Evolutionary conservation across 306 rosid species (phyloP).

Genomic region (Casuarina equisetifolia): DNA sequence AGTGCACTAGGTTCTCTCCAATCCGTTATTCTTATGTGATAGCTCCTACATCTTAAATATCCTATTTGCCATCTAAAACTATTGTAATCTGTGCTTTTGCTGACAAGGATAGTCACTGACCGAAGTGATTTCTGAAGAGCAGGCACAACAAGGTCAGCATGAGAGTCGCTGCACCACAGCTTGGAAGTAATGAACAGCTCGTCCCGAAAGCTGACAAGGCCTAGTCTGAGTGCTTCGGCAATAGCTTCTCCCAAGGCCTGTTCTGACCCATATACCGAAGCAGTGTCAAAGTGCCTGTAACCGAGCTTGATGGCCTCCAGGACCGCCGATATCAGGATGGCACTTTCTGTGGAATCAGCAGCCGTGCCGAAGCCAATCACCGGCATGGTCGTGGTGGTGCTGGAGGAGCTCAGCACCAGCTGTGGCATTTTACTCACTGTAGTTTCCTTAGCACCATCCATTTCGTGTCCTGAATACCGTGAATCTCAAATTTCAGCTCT

Average conservation of each 20-base stretch:
- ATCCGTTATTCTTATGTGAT: too few relatives aligned
- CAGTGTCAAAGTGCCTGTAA: conserved; percentile 15
- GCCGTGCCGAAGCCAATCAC: conserved; percentile 15
- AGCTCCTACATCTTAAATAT: too few relatives aligned
- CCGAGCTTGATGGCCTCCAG: conserved; percentile 10
- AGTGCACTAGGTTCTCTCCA: too few relatives aligned
- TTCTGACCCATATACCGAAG: conserved; percentile 4
- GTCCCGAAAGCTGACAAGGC: conserved; percentile 3
- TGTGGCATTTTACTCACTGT: not conserved
- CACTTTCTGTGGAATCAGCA: not conserved
- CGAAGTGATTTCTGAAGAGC: conserved; percentile 6
- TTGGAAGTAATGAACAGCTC: not conserved
- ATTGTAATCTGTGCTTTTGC: too few relatives aligned
- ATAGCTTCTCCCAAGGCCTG: conserved; percentile 13
- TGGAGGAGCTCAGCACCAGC: conserved; percentile 5
- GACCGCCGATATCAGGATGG: conserved; percentile 1
- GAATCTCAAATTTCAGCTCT: not conserved
- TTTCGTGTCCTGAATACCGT: not conserved
- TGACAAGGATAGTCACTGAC: not conserved
- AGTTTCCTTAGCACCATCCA: not conserved
- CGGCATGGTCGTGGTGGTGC: not conserved
- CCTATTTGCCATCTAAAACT: too few relatives aligned
- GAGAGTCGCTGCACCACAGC: not conserved
- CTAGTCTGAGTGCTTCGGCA: conserved; percentile 4
- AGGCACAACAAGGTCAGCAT: conserved; percentile 4